phyloP scores from a whole-genome alignment of 345 rosid genomes.

The Conringia planisiliqua region DNA sequence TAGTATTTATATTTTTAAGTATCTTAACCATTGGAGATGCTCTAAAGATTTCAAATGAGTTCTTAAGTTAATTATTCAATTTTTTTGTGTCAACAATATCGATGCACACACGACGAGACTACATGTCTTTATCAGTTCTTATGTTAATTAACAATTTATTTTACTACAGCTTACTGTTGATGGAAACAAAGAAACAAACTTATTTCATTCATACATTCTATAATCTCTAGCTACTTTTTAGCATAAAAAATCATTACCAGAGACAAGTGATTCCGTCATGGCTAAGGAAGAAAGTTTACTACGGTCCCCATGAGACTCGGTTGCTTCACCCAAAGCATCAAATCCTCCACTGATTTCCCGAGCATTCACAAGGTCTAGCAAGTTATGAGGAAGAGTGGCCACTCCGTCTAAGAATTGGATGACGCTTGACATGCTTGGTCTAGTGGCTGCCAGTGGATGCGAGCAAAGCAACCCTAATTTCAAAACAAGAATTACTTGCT shows the following conservation, averaged over 20 bases:
- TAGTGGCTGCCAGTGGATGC: conserved; percentile 33
- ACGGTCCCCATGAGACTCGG: background rate
- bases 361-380: conserved; percentile 20
- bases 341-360: background rate
- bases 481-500: conserved; percentile 25
- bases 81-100: background rate
- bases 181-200: background rate
- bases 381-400: conserved; percentile 23
- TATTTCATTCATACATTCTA: background rate
- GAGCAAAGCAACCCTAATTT: conserved; percentile 29
- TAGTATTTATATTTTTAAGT: too few species aligned
- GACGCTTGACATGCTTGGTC: conserved; percentile 40
- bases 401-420: conserved; percentile 27
- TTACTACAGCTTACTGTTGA: background rate
- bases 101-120: background rate
- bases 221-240: background rate
- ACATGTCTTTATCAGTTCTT: background rate
- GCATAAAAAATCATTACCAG: conserved; percentile 5
- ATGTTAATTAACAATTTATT: too few species aligned
- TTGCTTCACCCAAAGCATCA: conserved; percentile 12
- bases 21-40: too few species aligned
- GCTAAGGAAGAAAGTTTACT: background rate
- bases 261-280: conserved; percentile 20
- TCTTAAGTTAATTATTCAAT: background rate
- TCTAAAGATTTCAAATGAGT: background rate